These are phyloP conservation scores for Phoenix roebelenii DNA, from an alignment of 176 grass and related monocot genomes.

Conservation along the genomic window DNA sequence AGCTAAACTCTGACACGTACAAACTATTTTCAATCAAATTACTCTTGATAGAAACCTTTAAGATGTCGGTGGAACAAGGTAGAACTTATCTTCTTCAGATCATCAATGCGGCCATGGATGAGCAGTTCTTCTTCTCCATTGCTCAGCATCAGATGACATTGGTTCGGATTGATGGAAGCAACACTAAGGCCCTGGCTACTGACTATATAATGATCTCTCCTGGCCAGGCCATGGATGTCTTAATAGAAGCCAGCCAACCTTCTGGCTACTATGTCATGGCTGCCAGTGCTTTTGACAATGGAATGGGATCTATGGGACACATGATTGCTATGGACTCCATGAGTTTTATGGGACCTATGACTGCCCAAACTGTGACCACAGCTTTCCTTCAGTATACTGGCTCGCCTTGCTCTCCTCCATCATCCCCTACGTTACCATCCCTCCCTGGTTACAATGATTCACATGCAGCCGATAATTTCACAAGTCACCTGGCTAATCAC, in stretches of 20 bases:
- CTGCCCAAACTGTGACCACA: too few relatives aligned
- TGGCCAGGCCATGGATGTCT: constrained; percentile 6
- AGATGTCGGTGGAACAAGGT: neutral
- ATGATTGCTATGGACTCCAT: too few relatives aligned
- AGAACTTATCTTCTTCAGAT: too few relatives aligned
- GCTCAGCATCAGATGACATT: neutral
- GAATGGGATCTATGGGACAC: neutral
- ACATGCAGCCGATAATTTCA: neutral
- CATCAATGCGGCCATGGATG: constrained; percentile 1
- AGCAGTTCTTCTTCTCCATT: constrained; percentile 4
- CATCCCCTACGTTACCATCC: neutral
- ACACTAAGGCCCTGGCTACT: neutral
- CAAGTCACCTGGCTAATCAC: neutral
- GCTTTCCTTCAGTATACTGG: too few relatives aligned
- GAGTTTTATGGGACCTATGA: too few relatives aligned
- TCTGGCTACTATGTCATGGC: neutral
- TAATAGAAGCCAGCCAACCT: neutral
- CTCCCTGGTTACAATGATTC: constrained; percentile 4
- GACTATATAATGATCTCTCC: constrained; percentile 2
- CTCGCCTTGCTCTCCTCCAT: neutral
- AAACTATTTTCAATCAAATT: neutral
- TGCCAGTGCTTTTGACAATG: neutral
- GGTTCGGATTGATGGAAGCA: neutral
- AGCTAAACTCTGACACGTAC: too few relatives aligned
- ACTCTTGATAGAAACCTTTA: neutral